phyloP scores from a whole-genome alignment of 176 grass and related monocot genomes.

The Oryza glaberrima region DNA sequence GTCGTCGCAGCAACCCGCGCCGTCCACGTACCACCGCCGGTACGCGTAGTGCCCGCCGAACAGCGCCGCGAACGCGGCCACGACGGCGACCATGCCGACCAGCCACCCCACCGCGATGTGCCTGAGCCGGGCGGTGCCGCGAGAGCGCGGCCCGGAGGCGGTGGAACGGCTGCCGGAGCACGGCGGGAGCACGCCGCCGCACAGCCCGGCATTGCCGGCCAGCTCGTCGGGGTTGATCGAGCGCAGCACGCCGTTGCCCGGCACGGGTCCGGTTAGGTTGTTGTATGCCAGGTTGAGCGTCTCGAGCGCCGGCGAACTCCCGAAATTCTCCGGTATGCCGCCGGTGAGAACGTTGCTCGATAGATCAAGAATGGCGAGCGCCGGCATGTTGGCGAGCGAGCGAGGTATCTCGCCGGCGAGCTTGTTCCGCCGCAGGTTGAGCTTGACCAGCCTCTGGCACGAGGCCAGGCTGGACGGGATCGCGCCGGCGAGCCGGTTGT shows the following conservation, averaged over 20 bases:
- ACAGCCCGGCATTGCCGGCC: constrained; percentile 75
- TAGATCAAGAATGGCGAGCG: constrained; percentile 84
- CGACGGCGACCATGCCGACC: constrained; percentile 49
- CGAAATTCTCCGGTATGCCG: constrained; percentile 85
- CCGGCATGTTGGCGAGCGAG: constrained; percentile 81
- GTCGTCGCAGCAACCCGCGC: constrained; percentile 47
- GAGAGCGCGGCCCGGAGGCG: constrained; percentile 20
- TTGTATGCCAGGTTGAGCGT: constrained; percentile 87
- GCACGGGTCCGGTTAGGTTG: constrained; percentile 73
- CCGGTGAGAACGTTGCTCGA: constrained; percentile 80
- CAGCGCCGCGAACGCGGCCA: constrained; percentile 42
- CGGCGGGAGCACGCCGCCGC: constrained; percentile 75
- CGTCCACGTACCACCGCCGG: constrained; percentile 61
- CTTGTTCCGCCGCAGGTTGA: constrained; percentile 67
- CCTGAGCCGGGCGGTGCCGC: constrained; percentile 47
- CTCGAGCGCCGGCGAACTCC: constrained; percentile 88
- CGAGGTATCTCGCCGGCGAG: constrained; percentile 68
- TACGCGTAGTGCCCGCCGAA: constrained; percentile 64
- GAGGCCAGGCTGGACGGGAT: constrained; percentile 77
- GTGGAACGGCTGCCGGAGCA: constrained; percentile 44
- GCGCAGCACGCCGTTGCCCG: constrained; percentile 74
- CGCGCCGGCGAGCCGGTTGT: constrained; percentile 60
- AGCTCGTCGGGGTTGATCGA: constrained; percentile 87
- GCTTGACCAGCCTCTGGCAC: constrained; percentile 78
- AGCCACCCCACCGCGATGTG: constrained; percentile 63